Conservation (phyloP, 352 stramenopile genomes). For the Phytopythium delawarense region DNA sequence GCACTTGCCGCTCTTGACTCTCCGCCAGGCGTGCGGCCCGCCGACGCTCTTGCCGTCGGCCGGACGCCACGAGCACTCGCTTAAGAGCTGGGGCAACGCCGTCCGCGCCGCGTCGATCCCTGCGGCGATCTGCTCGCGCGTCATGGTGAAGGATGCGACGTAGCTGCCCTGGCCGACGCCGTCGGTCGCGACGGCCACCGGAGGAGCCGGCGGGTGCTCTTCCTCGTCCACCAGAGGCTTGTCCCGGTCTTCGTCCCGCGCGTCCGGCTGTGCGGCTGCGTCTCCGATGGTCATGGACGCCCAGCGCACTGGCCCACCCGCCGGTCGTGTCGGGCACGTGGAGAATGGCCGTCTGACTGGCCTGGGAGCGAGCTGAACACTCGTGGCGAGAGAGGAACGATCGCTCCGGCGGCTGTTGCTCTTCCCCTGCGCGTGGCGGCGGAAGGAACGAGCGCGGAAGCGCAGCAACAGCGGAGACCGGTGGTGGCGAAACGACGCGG, state of each 20-base stretch:
- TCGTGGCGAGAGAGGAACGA: too few species aligned
- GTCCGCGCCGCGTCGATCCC: conserved; percentile 19
- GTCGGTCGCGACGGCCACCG: not conserved
- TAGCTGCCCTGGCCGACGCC: conserved; percentile 32
- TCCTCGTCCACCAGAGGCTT: not conserved
- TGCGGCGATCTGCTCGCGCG: conserved; percentile 32
- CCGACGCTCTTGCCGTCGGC: not conserved
- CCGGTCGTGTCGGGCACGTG: not conserved
- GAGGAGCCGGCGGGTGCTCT: conserved; percentile 4
- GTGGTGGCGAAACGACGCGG: conserved; percentile 1
- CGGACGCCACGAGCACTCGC: conserved; percentile 21
- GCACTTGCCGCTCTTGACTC: conserved; percentile 33
- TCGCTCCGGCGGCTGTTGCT: not conserved
- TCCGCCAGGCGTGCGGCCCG: conserved; percentile 11
- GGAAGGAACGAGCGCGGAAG: conserved; percentile 1
- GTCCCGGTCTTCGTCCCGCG: conserved; percentile 7
- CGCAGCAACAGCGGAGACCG: not conserved
- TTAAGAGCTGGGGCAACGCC: conserved; percentile 27
- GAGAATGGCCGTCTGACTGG: not conserved
- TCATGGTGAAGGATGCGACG: conserved; percentile 47
- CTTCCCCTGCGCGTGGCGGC: too few species aligned
- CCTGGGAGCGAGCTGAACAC: too few species aligned
- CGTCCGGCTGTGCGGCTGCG: not conserved
- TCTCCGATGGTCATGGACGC: not conserved
- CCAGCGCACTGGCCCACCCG: not conserved